Base-by-base conservation (phyloP, 495 filamentous ascomycete species). In the Aspergillus ostianus region DNA sequence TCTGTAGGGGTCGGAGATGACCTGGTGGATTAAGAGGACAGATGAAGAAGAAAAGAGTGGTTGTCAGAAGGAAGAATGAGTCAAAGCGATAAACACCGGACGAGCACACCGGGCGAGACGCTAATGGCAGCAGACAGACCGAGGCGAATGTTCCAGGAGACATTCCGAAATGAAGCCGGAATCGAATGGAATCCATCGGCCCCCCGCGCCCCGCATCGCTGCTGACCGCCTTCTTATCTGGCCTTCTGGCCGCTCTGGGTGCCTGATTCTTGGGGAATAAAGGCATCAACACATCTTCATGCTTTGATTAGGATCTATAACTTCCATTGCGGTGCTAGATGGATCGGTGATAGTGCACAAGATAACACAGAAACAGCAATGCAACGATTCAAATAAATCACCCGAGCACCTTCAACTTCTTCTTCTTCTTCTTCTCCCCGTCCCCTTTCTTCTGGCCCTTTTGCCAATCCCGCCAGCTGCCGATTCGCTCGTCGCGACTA, bases 391-490 rank as follows among this genome's bases (percentile, higher is more conserved):
- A 26, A 26, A 2, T 2, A 8, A 48, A 49, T 65, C 63, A 88
- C 17, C 84, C 86, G 53, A 90, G 78, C n/a, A 91, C 82, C 81
- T 96, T 95, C 82, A 91, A 93, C 79, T 94, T 93, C 84, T 96
- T 97, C 82, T 95, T 95, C 70, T 90, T 91, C 68, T 85, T 85
- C 60, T 84, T 85, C 27, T 75, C 70, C 7, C 77, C 76, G 2
- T 67, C 77, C 0, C 63, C 75, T 23, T 82, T 82, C 54, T 82
- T 82, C 53, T 72, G 71, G 20, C 78, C 81, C 76, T 93, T 92
- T 67, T 94, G 89, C 64, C 93, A 99, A 58, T 92, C 87, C 30
- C 95, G 85, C 94, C 94, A 99, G 71, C 89, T 96, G 27, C 86
- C 89, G 76, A 98, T 98, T 58, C 94, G 84, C 72, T 91, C 82